phyloP scores from a whole-genome alignment of 805 yeast genomes.

The Yarrowia sp. region DNA sequence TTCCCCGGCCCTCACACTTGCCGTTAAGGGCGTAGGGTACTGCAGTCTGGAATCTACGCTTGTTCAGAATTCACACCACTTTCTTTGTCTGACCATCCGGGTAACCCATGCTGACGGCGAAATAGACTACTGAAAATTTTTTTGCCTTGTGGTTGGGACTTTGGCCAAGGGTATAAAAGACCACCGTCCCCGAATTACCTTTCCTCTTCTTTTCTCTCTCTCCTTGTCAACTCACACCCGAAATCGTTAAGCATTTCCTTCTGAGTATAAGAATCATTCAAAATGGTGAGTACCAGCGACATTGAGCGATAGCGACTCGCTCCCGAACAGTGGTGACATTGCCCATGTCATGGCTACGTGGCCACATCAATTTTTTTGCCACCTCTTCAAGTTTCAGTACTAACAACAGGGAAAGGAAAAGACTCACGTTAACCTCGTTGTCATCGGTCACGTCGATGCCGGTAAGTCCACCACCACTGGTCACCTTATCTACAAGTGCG shows the following conservation, averaged over 20 bases:
- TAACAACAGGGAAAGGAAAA: slow-evolving; percentile 82
- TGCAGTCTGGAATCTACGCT: slow-evolving; percentile 39
- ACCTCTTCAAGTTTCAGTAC: not conserved
- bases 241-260: slow-evolving; percentile 52
- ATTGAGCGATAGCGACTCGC: not conserved
- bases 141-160: slow-evolving; percentile 24
- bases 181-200: slow-evolving; percentile 39
- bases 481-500: slow-evolving; percentile 99
- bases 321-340: not conserved
- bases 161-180: slow-evolving; percentile 41
- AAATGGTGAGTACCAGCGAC: slow-evolving; percentile 41
- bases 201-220: slow-evolving; percentile 46
- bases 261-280: slow-evolving; percentile 47
- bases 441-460: slow-evolving; percentile 99
- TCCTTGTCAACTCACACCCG: slow-evolving; percentile 54
- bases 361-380: not conserved
- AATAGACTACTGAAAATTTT: slow-evolving; percentile 39
- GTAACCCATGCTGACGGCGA: slow-evolving; percentile 33
- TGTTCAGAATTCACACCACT: slow-evolving; percentile 18
- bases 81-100: slow-evolving; percentile 39
- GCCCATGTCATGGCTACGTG: not conserved
- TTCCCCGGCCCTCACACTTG: slow-evolving; percentile 5
- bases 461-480: slow-evolving; percentile 99
- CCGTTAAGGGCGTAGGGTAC: slow-evolving; percentile 31
- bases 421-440: slow-evolving; percentile 99